Conservation (phyloP, 169 alveolate genomes). For the Perkinsus chesapeaki region DNA sequence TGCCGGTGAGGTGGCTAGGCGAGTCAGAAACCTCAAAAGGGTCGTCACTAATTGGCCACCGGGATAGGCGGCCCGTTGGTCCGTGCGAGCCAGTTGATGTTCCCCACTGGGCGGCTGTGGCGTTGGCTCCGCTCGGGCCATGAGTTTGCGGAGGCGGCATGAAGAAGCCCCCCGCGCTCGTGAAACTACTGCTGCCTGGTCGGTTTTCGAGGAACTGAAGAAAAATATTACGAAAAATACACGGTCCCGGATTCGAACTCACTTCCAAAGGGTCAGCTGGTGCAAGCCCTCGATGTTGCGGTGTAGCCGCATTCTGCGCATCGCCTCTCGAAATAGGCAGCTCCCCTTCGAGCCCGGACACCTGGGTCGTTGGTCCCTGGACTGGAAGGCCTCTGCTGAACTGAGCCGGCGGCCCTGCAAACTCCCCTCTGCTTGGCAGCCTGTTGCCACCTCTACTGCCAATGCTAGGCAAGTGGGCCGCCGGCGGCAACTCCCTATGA, state of each 20-base stretch:
- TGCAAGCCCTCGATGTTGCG: not conserved
- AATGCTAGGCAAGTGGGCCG: not conserved
- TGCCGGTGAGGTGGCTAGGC: not conserved
- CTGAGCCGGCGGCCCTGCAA: not conserved
- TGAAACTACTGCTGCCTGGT: not conserved
- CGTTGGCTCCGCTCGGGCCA: not conserved
- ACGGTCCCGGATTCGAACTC: not conserved
- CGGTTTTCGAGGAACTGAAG: not conserved
- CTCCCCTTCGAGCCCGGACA: not conserved
- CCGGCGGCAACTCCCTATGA: not conserved
- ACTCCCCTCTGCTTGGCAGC: not conserved
- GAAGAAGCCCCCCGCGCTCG: not conserved
- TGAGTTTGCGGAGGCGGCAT: not conserved
- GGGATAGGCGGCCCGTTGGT: not conserved
- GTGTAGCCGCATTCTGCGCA: not conserved
- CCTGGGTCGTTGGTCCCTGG: not conserved
- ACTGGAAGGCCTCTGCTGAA: not conserved
- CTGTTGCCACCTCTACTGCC: not conserved
- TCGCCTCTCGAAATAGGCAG: not conserved
- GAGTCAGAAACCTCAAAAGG: not conserved
- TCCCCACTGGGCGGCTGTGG: not conserved
- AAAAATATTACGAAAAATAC: not conserved
- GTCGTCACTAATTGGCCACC: not conserved
- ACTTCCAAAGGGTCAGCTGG: not conserved
- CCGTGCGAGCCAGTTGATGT: not conserved